Conservation (phyloP, 371 early-diverging fungal genomes). For the Mortierella sp. region DNA sequence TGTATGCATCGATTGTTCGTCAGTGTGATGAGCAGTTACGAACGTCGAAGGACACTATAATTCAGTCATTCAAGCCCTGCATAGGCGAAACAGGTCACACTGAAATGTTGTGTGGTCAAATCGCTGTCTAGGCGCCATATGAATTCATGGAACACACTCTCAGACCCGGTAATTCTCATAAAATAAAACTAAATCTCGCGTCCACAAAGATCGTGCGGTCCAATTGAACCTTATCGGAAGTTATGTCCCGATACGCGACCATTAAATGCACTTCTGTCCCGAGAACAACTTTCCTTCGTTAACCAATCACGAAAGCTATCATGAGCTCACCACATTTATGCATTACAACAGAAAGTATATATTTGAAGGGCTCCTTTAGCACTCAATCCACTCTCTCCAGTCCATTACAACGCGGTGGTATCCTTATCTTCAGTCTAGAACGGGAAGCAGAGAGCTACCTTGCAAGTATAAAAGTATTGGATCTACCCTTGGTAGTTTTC, state of each 20-base stretch:
- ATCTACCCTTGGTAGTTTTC: not conserved
- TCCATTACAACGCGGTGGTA: not conserved
- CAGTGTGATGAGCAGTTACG: not conserved
- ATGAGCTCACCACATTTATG: constrained; percentile 7
- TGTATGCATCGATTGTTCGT: not conserved
- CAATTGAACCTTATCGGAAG: not conserved
- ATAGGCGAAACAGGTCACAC: not conserved
- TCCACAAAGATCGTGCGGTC: not conserved
- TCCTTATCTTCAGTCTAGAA: not conserved
- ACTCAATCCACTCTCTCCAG: not conserved
- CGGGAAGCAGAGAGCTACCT: too few relatives aligned
- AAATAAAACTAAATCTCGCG: not conserved
- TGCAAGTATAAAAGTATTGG: not conserved
- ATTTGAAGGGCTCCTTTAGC: not conserved
- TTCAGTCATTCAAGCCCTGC: too few relatives aligned
- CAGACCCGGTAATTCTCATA: not conserved
- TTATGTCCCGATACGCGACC: not conserved
- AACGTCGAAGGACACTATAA: not conserved
- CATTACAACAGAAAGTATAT: not conserved
- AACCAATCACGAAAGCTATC: not conserved
- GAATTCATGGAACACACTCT: not conserved
- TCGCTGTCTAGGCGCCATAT: not conserved
- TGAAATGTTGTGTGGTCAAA: not conserved
- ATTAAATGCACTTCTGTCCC: not conserved
- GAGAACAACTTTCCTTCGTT: not conserved